Evolutionary conservation across 345 rosid species (phyloP).

Genomic region (Murraya koenigii): DNA sequence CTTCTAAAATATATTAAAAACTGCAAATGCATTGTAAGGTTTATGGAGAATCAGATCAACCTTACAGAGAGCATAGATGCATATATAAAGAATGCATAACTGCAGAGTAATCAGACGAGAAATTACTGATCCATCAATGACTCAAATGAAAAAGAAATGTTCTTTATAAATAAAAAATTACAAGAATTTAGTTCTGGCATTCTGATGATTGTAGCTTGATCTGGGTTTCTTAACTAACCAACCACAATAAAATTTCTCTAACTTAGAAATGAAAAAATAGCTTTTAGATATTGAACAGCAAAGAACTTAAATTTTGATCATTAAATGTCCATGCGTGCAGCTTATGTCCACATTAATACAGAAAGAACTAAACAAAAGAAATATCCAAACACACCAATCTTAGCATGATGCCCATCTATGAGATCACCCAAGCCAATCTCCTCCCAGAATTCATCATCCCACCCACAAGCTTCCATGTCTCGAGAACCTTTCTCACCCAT

Average conservation of each 20-base stretch:
- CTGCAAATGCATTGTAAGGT: background rate
- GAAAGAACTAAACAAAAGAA: background rate
- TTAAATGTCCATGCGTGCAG: background rate
- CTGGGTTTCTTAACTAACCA: background rate
- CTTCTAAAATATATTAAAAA: background rate
- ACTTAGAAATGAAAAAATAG: background rate
- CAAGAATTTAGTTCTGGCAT: background rate
- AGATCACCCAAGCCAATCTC: slow-evolving; percentile 97
- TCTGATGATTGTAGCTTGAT: background rate
- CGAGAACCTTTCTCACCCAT: slow-evolving; percentile 70
- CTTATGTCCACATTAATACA: background rate
- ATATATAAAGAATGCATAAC: background rate
- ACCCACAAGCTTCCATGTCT: slow-evolving; percentile 96
- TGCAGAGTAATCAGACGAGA: background rate
- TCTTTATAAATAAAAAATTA: background rate
- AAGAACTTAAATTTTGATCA: background rate
- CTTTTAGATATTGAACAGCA: background rate
- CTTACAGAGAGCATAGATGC: background rate
- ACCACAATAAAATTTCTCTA: background rate
- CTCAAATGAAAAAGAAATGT: background rate
- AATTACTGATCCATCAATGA: background rate
- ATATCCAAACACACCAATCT: slow-evolving; percentile 61
- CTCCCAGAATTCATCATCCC: slow-evolving; percentile 99
- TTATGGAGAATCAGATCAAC: background rate
- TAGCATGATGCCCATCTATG: slow-evolving; percentile 90